Percentiles rank a stretch among this genome's conserved stretches.
Conservation (phyloP, 78 protist genomes). For the Trichosphaerium sp. region DNA sequence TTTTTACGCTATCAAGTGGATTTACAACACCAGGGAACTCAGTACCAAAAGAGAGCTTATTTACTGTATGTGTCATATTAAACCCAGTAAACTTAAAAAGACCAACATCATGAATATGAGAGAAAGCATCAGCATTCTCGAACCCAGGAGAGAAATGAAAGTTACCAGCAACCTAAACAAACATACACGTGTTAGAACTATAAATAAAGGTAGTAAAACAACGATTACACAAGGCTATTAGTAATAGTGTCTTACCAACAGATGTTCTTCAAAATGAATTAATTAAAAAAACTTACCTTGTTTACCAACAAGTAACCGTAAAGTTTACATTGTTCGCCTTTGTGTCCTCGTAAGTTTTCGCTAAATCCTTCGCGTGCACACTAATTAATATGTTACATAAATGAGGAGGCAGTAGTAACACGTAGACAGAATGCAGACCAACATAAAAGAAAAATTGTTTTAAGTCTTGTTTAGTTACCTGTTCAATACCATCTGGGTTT, state of each 20-base stretch:
- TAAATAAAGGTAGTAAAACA: no score
- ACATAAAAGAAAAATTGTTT: no score
- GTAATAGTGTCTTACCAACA: background rate
- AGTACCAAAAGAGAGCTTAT: slow-evolving; percentile 66
- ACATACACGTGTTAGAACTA: background rate
- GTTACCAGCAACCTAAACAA: slow-evolving; percentile 70
- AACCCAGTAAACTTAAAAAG: slow-evolving; percentile 22
- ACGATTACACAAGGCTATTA: background rate
- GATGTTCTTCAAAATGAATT: background rate
- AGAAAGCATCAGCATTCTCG: slow-evolving; percentile 35
- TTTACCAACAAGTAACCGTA: slow-evolving; percentile 59
- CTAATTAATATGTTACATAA: no score
- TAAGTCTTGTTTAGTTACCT: no score
- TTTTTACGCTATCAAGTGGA: slow-evolving; percentile 56
- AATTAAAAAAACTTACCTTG: slow-evolving; percentile 20
- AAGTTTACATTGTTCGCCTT: slow-evolving; percentile 77
- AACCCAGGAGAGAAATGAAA: slow-evolving; percentile 82
- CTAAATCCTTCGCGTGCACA: slow-evolving; percentile 37
- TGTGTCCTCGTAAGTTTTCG: slow-evolving; percentile 30
- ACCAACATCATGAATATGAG: slow-evolving; percentile 63
- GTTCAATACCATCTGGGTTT: slow-evolving; percentile 25
- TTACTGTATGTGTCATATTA: slow-evolving; percentile 65
- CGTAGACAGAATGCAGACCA: background rate
- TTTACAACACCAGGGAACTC: slow-evolving; percentile 76
- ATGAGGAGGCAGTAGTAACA: background rate